These are phyloP conservation scores for Vaccinium darrowii DNA, from an alignment of 148 eudicot species.

Conservation along the genomic window DNA sequence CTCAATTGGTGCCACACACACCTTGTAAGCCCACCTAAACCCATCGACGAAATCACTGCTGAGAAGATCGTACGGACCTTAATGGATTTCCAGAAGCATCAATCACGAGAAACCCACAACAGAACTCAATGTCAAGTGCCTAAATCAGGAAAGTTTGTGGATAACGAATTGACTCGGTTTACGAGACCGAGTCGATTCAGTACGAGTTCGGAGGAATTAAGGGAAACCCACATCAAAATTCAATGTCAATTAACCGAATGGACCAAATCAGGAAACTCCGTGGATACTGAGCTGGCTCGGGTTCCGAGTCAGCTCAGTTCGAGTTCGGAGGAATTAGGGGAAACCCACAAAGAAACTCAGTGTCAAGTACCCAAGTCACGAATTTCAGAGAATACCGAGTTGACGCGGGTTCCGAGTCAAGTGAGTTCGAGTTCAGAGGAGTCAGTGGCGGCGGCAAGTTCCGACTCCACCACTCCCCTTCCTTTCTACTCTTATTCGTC, in stretches of 20 bases:
- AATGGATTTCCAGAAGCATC: conserved; percentile 16
- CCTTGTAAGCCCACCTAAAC: conserved; percentile 35
- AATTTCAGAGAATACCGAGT: conserved; percentile 17
- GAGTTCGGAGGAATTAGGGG: background rate
- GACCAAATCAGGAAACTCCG: background rate
- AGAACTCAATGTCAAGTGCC: background rate
- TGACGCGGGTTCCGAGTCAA: conserved; percentile 29
- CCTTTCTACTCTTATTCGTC: conserved; percentile 58
- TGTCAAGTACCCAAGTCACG: background rate
- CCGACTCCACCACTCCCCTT: conserved; percentile 43
- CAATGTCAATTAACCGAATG: background rate
- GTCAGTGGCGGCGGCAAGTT: conserved; percentile 33
- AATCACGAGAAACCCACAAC: conserved; percentile 12
- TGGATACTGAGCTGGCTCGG: background rate
- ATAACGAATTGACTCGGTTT: conserved; percentile 38
- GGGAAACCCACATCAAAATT: background rate
- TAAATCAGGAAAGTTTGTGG: background rate
- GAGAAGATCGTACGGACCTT: conserved; percentile 37
- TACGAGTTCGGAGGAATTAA: conserved; percentile 43
- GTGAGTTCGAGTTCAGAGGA: conserved; percentile 47
- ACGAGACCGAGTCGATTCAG: conserved; percentile 11
- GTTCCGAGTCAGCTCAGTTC: background rate
- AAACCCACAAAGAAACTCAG: conserved; percentile 7
- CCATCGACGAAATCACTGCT: conserved; percentile 39
- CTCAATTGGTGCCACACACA: conserved; percentile 46